A percentile compares a stretch with the other conserved stretches of the same genome.
phyloP scores from a whole-genome alignment of 768 basidiomycete genomes.

The Royoungia palumana region DNA sequence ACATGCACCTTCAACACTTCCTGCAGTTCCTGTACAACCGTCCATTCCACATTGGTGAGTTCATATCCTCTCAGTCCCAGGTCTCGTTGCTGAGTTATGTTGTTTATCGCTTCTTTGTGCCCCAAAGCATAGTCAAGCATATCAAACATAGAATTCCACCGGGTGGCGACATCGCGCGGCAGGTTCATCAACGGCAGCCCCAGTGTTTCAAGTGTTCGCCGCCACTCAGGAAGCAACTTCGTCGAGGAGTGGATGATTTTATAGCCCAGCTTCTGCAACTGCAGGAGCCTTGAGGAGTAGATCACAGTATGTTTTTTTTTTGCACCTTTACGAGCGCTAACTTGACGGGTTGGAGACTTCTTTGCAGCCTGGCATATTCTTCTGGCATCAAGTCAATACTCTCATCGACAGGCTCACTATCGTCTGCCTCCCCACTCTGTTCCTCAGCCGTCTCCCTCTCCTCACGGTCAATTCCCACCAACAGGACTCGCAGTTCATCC shows the following conservation, averaged over 20 bases:
- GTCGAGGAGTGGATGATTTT: conserved; percentile 21
- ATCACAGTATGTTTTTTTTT: too few relatives aligned
- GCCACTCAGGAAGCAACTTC: conserved; percentile 22
- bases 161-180: conserved; percentile 24
- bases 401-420: too few relatives aligned
- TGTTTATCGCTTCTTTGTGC: background rate
- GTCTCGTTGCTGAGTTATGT: background rate
- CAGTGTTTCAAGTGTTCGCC: background rate
- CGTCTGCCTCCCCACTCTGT: too few relatives aligned
- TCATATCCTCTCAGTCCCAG: conserved; percentile 14
- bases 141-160: conserved; percentile 20
- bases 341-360: background rate
- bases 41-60: conserved; percentile 14
- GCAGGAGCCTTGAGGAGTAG: too few relatives aligned
- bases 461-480: too few relatives aligned
- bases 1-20: conserved; percentile 17
- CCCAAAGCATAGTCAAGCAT: background rate
- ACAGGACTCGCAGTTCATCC: too few relatives aligned
- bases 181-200: background rate
- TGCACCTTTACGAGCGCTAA: conserved; percentile 5
- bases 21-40: conserved; percentile 8
- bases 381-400: too few relatives aligned
- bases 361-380: too few relatives aligned
- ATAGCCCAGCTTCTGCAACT: conserved; percentile 22
- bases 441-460: too few relatives aligned